Evolutionary conservation across 305 asterid species (phyloP).

Genomic region (Fraxinus sp.): DNA sequence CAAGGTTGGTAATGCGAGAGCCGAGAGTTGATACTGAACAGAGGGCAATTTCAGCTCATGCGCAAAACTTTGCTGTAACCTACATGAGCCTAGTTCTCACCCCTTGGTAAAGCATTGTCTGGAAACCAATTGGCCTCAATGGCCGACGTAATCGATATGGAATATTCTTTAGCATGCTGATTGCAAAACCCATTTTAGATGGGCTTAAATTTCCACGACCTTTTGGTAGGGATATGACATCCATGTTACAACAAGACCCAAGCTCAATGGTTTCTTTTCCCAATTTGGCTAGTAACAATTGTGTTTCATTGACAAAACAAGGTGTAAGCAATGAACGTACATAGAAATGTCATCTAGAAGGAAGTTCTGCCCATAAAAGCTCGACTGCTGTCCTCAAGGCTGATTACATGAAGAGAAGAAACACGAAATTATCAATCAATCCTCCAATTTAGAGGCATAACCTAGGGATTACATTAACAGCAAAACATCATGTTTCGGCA

Average conservation of each 20-base stretch:
- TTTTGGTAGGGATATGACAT: background rate
- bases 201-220: background rate
- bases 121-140: background rate
- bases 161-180: background rate
- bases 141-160: background rate
- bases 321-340: background rate
- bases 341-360: background rate
- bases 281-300: background rate
- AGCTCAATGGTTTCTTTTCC: background rate
- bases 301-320: background rate
- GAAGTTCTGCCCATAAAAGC: background rate
- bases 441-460: background rate
- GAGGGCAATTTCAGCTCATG: background rate
- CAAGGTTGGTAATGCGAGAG: background rate
- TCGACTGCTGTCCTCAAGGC: background rate
- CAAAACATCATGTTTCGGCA: background rate
- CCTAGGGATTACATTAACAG: background rate
- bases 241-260: background rate
- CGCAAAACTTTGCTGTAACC: background rate
- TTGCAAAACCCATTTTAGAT: background rate
- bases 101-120: background rate
- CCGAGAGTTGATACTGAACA: background rate
- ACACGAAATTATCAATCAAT: background rate
- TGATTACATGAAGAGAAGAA: background rate
- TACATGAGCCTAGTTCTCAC: background rate